phyloP scores from a whole-genome alignment of 169 alveolate species.

The Plasmodium yoelii region DNA sequence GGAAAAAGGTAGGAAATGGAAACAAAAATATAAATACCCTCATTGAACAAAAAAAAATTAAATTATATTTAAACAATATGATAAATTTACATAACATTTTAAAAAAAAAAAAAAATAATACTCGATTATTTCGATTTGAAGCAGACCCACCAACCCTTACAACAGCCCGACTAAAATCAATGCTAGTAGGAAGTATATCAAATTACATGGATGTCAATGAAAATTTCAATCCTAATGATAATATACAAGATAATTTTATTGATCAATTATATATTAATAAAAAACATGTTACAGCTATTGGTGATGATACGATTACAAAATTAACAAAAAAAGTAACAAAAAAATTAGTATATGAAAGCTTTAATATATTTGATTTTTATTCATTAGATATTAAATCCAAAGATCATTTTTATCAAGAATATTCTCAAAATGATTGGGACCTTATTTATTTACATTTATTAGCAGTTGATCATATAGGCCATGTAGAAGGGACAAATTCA shows the following conservation, averaged over 20 bases:
- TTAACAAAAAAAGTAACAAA: slow-evolving; percentile 22
- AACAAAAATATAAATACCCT: slow-evolving; percentile 11
- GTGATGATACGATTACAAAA: slow-evolving; percentile 58
- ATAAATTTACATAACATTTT: slow-evolving; percentile 57
- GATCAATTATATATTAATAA: slow-evolving; percentile 41
- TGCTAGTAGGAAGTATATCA: slow-evolving; percentile 79
- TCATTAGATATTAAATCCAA: slow-evolving; percentile 29
- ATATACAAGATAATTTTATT: slow-evolving; percentile 51
- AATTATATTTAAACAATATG: slow-evolving; percentile 78
- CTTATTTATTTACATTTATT: slow-evolving; percentile 76
- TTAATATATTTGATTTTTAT: slow-evolving; percentile 64
- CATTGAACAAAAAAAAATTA: neutral
- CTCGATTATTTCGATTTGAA: slow-evolving; percentile 77
- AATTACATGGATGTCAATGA: slow-evolving; percentile 75
- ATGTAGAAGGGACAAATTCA: slow-evolving; percentile 74
- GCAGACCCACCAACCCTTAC: slow-evolving; percentile 83
- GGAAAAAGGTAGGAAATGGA: slow-evolving; percentile 13
- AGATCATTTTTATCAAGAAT: slow-evolving; percentile 63
- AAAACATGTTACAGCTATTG: slow-evolving; percentile 56
- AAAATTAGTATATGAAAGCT: slow-evolving; percentile 68
- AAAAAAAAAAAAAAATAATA: slow-evolving; percentile 56
- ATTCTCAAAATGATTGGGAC: slow-evolving; percentile 65
- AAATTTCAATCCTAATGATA: slow-evolving; percentile 18
- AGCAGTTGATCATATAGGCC: slow-evolving; percentile 84
- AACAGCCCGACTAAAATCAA: slow-evolving; percentile 76